Percentiles rank a stretch among this genome's conserved stretches.
phyloP scores from a whole-genome alignment of 2,329 filamentous ascomycete genomes.

The Cercospora zeae-maydis region DNA sequence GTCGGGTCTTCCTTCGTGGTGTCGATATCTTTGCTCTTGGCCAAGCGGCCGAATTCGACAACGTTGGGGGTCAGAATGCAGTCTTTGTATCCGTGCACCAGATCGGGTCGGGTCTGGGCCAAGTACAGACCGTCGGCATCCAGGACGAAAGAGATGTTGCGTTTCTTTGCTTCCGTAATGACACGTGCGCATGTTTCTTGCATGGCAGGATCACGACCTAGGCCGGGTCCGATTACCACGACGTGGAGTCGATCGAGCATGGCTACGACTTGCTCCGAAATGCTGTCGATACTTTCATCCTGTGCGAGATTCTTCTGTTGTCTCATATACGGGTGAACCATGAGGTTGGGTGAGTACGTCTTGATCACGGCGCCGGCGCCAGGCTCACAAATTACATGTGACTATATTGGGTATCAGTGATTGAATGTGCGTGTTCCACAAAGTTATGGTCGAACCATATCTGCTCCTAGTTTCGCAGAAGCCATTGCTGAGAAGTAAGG shows the following conservation, averaged over 20 bases:
- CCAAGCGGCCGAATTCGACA: constrained; percentile 82
- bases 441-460: constrained; percentile 63
- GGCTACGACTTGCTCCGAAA: constrained; percentile 67
- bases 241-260: constrained; percentile 87
- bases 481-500: constrained; percentile 99
- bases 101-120: constrained; percentile 68
- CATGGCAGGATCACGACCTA: constrained; percentile 86
- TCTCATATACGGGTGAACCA: constrained; percentile 96
- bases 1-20: constrained; percentile 48
- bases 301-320: constrained; percentile 60
- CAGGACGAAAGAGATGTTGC: constrained; percentile 73
- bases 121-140: constrained; percentile 86
- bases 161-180: constrained; percentile 70
- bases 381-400: constrained; percentile 92
- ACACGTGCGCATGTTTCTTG: constrained; percentile 78
- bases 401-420: constrained; percentile 48
- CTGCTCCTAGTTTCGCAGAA: constrained; percentile 82
- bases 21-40: constrained; percentile 69
- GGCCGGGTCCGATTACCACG: constrained; percentile 85
- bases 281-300: constrained; percentile 56
- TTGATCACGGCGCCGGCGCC: constrained; percentile 84
- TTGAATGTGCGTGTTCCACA: neutral
- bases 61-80: constrained; percentile 94
- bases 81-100: constrained; percentile 75
- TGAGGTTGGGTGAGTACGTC: constrained; percentile 94